A percentile compares a stretch with the other conserved stretches of the same genome.
These are phyloP conservation scores for Leccinum pachyderme DNA, from an alignment of 1,284 basidiomycete genomes.

Conservation along the genomic window DNA sequence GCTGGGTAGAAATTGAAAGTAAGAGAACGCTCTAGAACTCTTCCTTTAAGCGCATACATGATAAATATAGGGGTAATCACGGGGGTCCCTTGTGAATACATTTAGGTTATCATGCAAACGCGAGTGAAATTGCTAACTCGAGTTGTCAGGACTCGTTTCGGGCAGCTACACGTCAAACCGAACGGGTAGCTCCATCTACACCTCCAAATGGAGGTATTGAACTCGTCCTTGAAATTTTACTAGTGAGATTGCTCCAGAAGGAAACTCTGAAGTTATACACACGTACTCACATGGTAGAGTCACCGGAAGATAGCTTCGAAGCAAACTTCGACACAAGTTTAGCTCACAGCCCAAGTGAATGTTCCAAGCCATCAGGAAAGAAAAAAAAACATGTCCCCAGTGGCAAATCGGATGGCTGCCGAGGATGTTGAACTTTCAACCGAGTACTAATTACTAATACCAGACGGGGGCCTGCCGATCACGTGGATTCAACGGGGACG, in stretches of 20 bases:
- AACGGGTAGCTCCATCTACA: background rate
- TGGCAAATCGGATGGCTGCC: conserved; percentile 1
- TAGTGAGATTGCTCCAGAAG: background rate
- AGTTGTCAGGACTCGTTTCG: background rate
- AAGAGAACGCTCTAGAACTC: background rate
- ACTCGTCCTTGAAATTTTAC: background rate
- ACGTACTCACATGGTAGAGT: background rate
- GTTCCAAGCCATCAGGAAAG: background rate
- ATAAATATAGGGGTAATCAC: background rate
- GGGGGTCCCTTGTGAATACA: background rate
- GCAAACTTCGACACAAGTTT: background rate
- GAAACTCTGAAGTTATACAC: background rate
- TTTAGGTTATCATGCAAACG: background rate
- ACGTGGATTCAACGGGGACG: background rate
- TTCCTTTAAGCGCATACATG: conserved; percentile 1
- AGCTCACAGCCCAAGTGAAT: background rate
- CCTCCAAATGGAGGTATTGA: background rate
- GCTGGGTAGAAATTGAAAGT: background rate
- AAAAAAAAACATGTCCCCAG: too few relatives aligned
- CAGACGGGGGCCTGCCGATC: background rate
- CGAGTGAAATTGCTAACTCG: background rate
- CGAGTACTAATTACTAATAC: background rate
- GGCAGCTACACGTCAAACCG: background rate
- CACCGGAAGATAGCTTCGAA: conserved; percentile 1
- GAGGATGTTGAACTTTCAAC: conserved; percentile 17